Evolutionary conservation across 345 rosid species (phyloP), one percentile per base, ranked within the genome.

Genomic region (Lepidium africanum): DNA sequence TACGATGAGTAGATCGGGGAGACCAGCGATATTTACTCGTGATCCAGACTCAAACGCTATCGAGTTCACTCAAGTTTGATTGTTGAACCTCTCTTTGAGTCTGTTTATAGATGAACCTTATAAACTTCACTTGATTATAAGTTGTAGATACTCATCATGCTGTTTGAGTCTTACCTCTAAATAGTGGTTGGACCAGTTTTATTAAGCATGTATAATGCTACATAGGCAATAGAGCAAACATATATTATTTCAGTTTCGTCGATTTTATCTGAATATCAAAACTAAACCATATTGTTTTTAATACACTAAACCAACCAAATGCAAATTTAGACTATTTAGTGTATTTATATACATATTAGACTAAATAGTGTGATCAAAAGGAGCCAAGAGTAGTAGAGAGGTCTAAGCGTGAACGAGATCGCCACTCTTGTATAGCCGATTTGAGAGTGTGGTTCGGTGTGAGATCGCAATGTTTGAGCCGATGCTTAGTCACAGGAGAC

Each of bases 21-120:
- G 98, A 79, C 96, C 98, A 25, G 98, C 97, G 6, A 79, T 93
- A 59, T 94, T 94, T 63, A 83, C 87, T 8, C 76, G 90, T 69
- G 99, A 94, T 84, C 97, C 97, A 21, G 97, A 94, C 78, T 80
- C 97, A 72, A 94, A 94, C 73, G 97, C 99, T 51, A 77, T 94
- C 2, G 99, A 94, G 59, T 87, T 90, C 69, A 90, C 91, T 13
- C 96, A 94, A 76, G 79, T 90, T 63, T 67, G 74, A 54, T 35
- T 41, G 48, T 57, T 75, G 80, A 40, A 84, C 83, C 74, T 70
- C 82, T 87, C 86, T 9, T 87, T 83, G 15, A 67, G 86, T 64
- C 12, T 43, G 10, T 38, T 3, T 16, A 50, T 27, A 48, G 11
- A 69, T 69, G 49, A 30, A 40, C 47, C 32, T 4, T 38, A 16